A percentile compares a stretch with the other conserved stretches of the same genome.
phyloP scores from a whole-genome alignment of 2,329 filamentous ascomycete species.

The Claviceps arundinis region DNA sequence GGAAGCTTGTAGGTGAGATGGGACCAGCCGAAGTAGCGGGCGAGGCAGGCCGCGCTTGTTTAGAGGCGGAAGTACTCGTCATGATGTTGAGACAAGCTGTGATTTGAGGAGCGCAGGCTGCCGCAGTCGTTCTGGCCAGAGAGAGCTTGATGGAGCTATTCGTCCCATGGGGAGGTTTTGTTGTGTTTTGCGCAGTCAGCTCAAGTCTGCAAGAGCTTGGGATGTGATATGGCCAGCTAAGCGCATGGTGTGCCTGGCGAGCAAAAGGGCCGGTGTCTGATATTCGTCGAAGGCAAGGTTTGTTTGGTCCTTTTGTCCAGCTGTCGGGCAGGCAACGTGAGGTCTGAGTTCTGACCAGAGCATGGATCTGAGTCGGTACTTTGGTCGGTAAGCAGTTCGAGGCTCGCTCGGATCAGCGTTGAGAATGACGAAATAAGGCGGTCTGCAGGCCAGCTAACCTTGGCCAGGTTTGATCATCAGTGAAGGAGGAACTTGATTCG shows the following conservation, averaged over 20 bases:
- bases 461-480: background rate
- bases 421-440: background rate
- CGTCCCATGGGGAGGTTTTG: constrained; percentile 2
- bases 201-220: constrained; percentile 6
- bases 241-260: constrained; percentile 5
- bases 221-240: background rate
- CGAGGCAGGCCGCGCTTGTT: constrained; percentile 16
- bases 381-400: background rate
- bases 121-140: constrained; percentile 6
- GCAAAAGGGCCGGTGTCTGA: background rate
- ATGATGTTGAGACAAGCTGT: constrained; percentile 8
- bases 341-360: background rate
- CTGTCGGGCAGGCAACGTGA: background rate
- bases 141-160: background rate
- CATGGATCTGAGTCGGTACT: too few relatives aligned
- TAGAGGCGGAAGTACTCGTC: constrained; percentile 18
- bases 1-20: constrained; percentile 18
- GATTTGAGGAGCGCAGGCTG: background rate
- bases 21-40: constrained; percentile 12
- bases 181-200: background rate
- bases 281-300: background rate
- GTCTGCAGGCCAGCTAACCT: constrained; percentile 2
- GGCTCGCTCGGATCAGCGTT: background rate
- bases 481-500: background rate
- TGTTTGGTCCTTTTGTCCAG: background rate